Conservation (phyloP, 257 asterid species). For the Nicotiana noctiflora region DNA sequence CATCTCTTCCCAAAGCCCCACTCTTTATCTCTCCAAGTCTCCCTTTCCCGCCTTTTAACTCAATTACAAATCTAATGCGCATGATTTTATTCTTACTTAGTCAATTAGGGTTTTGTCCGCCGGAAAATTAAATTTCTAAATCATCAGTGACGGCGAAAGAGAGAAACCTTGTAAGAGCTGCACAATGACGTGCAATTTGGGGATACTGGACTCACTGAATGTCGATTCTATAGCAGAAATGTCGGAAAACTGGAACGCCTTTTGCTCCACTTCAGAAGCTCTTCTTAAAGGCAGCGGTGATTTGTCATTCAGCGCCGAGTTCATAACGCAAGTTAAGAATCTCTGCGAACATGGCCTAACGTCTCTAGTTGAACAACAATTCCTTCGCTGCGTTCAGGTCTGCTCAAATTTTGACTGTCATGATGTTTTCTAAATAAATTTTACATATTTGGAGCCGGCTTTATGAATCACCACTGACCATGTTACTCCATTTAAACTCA, state of each 20-base stretch:
- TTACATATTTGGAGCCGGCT: too few species aligned
- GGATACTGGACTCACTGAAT: conserved; percentile 48
- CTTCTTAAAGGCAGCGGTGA: conserved; percentile 43
- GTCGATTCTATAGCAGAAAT: conserved; percentile 40
- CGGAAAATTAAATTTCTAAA: neutral
- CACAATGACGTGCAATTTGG: conserved; percentile 50
- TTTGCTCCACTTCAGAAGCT: conserved; percentile 46
- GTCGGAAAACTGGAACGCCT: conserved; percentile 60
- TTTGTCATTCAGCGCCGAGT: conserved; percentile 32
- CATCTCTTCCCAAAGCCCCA: neutral
- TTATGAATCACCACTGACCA: too few species aligned
- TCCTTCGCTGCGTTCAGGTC: conserved; percentile 68
- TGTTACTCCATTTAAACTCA: too few species aligned
- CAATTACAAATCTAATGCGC: neutral
- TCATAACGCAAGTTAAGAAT: conserved; percentile 36
- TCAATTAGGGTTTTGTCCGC: neutral
- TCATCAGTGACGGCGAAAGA: neutral
- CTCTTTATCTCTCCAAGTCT: neutral
- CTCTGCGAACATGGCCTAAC: conserved; percentile 57
- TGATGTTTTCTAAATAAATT: too few species aligned
- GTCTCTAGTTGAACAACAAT: conserved; percentile 58
- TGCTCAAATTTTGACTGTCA: neutral
- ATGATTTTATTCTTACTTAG: neutral
- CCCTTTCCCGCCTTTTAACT: neutral
- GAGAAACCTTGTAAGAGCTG: neutral